A percentile compares a stretch with the other conserved stretches of the same genome.
Conservation (phyloP, 306 rosid genomes). For the Acacia melanoxylon region DNA sequence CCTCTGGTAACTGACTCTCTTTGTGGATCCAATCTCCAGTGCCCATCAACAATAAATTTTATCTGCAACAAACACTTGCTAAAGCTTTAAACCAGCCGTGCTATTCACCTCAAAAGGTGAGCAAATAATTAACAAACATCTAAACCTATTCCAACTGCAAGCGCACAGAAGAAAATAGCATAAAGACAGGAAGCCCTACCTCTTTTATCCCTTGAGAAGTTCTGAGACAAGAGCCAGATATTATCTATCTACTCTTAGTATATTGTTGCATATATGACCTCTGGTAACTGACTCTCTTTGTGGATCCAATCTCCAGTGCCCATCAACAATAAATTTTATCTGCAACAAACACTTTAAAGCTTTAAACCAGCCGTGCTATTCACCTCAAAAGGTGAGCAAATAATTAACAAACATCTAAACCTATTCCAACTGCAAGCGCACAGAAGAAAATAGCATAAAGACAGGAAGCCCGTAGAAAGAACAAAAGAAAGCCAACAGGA, state of each 20-base stretch:
- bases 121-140: background rate
- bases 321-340: constrained; percentile 93
- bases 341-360: constrained; percentile 39
- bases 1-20: constrained; percentile 64
- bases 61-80: constrained; percentile 52
- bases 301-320: constrained; percentile 80
- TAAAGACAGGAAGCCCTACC: no score
- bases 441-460: background rate
- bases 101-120: background rate
- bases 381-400: background rate
- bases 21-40: constrained; percentile 75
- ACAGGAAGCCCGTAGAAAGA: background rate
- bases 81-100: constrained; percentile 4
- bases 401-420: background rate
- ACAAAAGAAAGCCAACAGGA: background rate
- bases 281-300: constrained; percentile 57
- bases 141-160: background rate
- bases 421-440: background rate
- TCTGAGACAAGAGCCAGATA: constrained; percentile 22
- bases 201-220: constrained; percentile 23
- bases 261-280: constrained; percentile 76
- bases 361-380: constrained; percentile 1
- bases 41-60: constrained; percentile 88
- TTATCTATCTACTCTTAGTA: constrained; percentile 58
- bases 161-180: background rate